Base-by-base conservation (phyloP, 2,329 filamentous ascomycete genomes). In the Sclerotinia minor region DNA sequence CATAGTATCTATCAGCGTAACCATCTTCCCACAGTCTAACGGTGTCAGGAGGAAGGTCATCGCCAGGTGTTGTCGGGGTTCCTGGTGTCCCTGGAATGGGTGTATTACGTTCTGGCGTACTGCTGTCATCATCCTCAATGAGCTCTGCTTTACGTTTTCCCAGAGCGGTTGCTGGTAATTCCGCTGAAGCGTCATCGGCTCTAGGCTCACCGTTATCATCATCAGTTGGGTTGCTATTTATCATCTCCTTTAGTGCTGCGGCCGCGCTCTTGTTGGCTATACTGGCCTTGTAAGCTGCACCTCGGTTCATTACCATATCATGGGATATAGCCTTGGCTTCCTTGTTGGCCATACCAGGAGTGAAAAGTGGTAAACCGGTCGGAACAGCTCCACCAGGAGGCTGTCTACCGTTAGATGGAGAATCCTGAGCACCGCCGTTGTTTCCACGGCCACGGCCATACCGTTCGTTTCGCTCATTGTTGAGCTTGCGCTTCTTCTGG, bases 21-120 rank as follows among this genome's bases (percentile, higher is more conserved):
- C 95, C 95, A 64, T 94, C 89, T 76, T 99, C 95, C 95, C 95
- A 99, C 17, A 99, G 83, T 69, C 90, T 87, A 64, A 99, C 91
- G 24, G 89, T 92, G 76, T 99, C 95, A 69, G 88, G 83, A 2
- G 90, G 87, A 24, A 85, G 84, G 52, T 88, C 89, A 66, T 90
- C 88, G 2, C 77, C 75, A 17, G 82, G 80, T 60, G 58, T 52
- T 41, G n/a, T 63, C 45, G 65, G 65, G 26, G 84, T 80, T 52
- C 81, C 77, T 7, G 82, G 78, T 19, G 82, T 82, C 59, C 80
- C 79, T 45, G 83, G 78, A 41, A 82, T 78, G 9, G 87, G 84
- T 19, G 88, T 86, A 69, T 82, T 86, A 66, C 84, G 83, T 47
- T 84, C 86, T 11, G 89, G 84, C 1, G 87, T 88, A 41, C 81